Evolutionary conservation across 768 basidiomycete species (phyloP).

Genomic region (Postia placenta): DNA sequence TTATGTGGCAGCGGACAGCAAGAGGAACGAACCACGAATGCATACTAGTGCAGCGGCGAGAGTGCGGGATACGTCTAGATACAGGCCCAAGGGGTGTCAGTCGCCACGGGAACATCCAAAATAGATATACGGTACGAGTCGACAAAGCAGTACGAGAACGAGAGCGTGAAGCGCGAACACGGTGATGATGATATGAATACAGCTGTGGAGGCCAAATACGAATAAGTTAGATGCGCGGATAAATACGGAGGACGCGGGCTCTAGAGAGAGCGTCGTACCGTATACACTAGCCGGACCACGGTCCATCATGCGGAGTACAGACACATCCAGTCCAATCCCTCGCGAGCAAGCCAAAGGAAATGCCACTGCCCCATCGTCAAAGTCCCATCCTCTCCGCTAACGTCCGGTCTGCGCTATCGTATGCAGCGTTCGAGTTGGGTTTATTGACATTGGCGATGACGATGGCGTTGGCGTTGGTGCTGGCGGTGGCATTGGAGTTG

Average conservation of each 20-base stretch:
- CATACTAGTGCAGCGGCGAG: not conserved
- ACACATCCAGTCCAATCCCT: constrained; percentile 6
- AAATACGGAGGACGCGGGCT: constrained; percentile 2
- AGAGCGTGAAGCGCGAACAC: constrained; percentile 18
- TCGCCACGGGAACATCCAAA: not conserved
- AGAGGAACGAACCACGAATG: too few species aligned
- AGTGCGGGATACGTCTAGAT: not conserved
- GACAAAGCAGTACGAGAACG: constrained; percentile 26
- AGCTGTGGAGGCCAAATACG: constrained; percentile 19
- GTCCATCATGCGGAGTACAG: constrained; percentile 8
- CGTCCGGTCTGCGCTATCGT: constrained; percentile 58
- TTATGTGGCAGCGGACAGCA: too few species aligned
- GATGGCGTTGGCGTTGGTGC: too few species aligned
- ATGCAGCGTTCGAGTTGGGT: too few species aligned
- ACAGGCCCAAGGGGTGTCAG: constrained; percentile 3
- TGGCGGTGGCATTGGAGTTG: too few species aligned
- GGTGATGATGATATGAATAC: constrained; percentile 26
- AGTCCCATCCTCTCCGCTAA: constrained; percentile 83
- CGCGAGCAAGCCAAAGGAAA: constrained; percentile 1
- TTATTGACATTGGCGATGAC: too few species aligned
- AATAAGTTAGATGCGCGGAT: constrained; percentile 16
- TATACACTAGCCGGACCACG: constrained; percentile 20
- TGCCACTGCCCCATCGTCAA: constrained; percentile 43
- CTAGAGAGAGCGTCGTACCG: constrained; percentile 19
- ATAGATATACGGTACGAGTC: constrained; percentile 23